Percentiles rank a stretch among this genome's conserved stretches.
Conservation (phyloP, 371 early-diverging fungal species). For the Syncephalastrum monosporum region DNA sequence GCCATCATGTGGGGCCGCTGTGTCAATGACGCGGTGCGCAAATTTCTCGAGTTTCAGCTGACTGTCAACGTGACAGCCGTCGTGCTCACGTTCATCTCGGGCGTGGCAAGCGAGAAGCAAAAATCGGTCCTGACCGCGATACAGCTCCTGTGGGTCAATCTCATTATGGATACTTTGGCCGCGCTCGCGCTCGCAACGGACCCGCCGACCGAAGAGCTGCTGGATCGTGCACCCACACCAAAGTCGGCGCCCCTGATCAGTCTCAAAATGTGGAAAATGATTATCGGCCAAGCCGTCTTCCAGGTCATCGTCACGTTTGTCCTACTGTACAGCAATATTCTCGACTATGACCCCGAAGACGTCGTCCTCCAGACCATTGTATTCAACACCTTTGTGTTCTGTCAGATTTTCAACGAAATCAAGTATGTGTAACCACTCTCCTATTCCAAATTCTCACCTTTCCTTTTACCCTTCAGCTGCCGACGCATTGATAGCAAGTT, state of each 20-base stretch:
- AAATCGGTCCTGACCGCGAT: slow-evolving; percentile 68
- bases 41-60: slow-evolving; percentile 81
- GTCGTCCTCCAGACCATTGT: slow-evolving; percentile 57
- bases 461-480: slow-evolving; percentile 38
- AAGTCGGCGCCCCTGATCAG: slow-evolving; percentile 65
- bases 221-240: slow-evolving; percentile 62
- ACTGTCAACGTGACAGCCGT: slow-evolving; percentile 80
- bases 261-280: slow-evolving; percentile 74
- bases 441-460: background rate
- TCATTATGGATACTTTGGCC: slow-evolving; percentile 82
- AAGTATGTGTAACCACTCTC: slow-evolving; percentile 36
- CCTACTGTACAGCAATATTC: slow-evolving; percentile 45
- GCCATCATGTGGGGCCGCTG: slow-evolving; percentile 81
- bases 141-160: slow-evolving; percentile 79
- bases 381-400: slow-evolving; percentile 79
- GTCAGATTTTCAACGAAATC: slow-evolving; percentile 78
- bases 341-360: slow-evolving; percentile 24
- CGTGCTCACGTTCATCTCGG: slow-evolving; percentile 62
- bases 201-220: slow-evolving; percentile 62
- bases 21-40: slow-evolving; percentile 78
- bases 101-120: slow-evolving; percentile 43
- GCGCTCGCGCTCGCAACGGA: slow-evolving; percentile 80
- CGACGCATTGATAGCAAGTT: slow-evolving; percentile 62
- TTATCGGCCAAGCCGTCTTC: slow-evolving; percentile 61
- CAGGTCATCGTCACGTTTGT: slow-evolving; percentile 58